A percentile compares a stretch with the other conserved stretches of the same genome.
Conservation (phyloP, 148 eudicot genomes). For the Rhododendron molle region DNA sequence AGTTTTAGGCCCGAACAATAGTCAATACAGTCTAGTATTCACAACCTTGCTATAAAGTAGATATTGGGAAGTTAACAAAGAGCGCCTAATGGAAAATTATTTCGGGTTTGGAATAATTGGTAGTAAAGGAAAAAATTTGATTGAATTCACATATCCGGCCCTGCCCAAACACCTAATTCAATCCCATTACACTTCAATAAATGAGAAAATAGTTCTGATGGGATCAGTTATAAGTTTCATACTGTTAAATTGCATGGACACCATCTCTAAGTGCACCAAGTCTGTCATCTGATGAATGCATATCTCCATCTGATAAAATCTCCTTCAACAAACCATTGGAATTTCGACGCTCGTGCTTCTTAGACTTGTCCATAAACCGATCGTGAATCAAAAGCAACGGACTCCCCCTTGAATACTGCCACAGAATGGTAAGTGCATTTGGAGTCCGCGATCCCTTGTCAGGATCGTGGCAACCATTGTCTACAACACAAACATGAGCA, state of each 20-base stretch:
- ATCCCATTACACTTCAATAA: not conserved
- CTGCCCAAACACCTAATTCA: not conserved
- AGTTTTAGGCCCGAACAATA: not conserved
- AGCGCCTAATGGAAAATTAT: not conserved
- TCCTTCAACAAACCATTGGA: conserved; percentile 53
- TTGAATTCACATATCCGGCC: not conserved
- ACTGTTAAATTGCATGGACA: not conserved
- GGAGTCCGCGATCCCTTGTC: conserved; percentile 55
- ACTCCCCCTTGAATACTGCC: conserved; percentile 46
- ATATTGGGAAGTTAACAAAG: not conserved
- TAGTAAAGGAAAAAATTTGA: not conserved
- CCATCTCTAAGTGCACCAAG: not conserved
- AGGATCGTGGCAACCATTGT: conserved; percentile 60
- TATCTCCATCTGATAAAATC: conserved; percentile 48
- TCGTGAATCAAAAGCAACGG: conserved; percentile 37
- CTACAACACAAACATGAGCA: conserved; percentile 60
- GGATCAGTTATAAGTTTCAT: not conserved
- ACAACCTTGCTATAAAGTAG: no score
- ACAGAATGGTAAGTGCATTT: conserved; percentile 35
- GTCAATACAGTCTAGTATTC: not conserved
- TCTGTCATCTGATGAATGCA: conserved; percentile 12
- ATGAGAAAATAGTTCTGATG: not conserved
- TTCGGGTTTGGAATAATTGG: not conserved
- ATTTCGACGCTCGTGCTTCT: conserved; percentile 38
- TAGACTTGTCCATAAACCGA: conserved; percentile 45